phyloP scores from a whole-genome alignment of 345 rosid species.

The Melastoma malabathricum region DNA sequence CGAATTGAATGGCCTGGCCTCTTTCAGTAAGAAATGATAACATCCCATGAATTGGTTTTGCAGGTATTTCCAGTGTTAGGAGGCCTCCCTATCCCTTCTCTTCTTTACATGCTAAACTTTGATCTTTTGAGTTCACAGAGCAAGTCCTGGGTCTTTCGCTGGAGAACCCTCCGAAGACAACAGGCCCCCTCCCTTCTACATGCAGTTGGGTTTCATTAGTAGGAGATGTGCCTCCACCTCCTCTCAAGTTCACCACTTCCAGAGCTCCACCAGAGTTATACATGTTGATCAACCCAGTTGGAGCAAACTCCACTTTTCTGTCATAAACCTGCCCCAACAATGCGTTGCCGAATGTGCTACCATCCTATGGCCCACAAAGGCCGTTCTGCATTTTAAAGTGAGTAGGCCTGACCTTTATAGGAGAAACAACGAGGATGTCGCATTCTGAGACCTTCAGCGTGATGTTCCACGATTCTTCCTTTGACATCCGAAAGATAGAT shows the following conservation, averaged over 20 bases:
- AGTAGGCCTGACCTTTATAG: slow-evolving; percentile 26
- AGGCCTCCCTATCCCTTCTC: slow-evolving; percentile 11
- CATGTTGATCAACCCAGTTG: slow-evolving; percentile 37
- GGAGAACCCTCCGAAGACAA: slow-evolving; percentile 34
- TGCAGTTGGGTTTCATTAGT: slow-evolving; percentile 5
- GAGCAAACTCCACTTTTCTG: slow-evolving; percentile 29
- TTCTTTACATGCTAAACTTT: slow-evolving; percentile 14
- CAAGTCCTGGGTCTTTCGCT: slow-evolving; percentile 23
- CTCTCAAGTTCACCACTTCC: slow-evolving; percentile 12
- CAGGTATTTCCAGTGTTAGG: slow-evolving; percentile 15
- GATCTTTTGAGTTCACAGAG: slow-evolving; percentile 12
- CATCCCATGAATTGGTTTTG: slow-evolving; percentile 20
- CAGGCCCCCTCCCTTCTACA: slow-evolving; percentile 32
- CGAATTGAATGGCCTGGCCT: background rate
- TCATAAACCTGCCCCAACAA: slow-evolving; percentile 17
- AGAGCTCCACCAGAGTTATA: slow-evolving; percentile 42
- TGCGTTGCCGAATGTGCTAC: background rate
- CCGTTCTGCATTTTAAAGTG: background rate
- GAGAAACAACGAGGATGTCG: slow-evolving; percentile 31
- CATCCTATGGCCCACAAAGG: too few species aligned
- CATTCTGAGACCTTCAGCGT: slow-evolving; percentile 25
- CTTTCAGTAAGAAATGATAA: slow-evolving; percentile 18
- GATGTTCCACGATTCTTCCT: slow-evolving; percentile 15
- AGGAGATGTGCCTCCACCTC: slow-evolving; percentile 1
- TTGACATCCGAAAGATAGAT: slow-evolving; percentile 14